A percentile compares a stretch with the other conserved stretches of the same genome.
These are phyloP conservation scores for Fusarium sp. DNA, from an alignment of 2,329 filamentous ascomycete species.

Conservation along the genomic window DNA sequence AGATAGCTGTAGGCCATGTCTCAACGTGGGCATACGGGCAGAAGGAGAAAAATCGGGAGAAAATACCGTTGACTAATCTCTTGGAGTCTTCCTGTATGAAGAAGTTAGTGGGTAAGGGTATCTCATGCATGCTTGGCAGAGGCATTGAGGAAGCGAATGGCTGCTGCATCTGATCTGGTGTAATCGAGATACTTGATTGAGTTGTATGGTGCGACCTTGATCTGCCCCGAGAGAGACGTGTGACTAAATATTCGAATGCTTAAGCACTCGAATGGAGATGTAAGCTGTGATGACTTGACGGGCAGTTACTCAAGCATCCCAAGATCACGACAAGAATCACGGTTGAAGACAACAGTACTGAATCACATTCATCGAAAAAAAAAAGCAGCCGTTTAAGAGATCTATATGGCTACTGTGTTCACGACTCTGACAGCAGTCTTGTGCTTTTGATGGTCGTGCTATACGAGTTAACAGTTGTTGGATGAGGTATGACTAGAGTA, in stretches of 20 bases:
- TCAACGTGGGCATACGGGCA: background rate
- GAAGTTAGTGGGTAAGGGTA: constrained; percentile 1
- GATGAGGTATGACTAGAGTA: no score
- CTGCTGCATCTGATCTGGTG: no score
- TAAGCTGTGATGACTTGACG: background rate
- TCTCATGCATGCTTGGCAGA: background rate
- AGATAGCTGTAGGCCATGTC: constrained; percentile 4
- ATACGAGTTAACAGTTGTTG: no score
- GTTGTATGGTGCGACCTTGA: no score
- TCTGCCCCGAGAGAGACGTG: background rate
- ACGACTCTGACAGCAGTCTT: background rate
- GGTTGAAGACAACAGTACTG: background rate
- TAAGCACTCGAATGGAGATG: background rate
- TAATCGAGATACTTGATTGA: no score
- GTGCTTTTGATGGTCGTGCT: no score
- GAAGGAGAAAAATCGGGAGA: background rate
- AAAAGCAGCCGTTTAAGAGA: background rate
- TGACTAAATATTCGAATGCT: background rate
- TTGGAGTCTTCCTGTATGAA: background rate
- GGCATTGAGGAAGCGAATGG: background rate
- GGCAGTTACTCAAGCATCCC: constrained; percentile 7
- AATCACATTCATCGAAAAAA: background rate
- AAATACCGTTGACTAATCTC: background rate
- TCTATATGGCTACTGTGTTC: background rate
- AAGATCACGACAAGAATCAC: background rate